These are phyloP conservation scores for Chaetoceros tenuissimus DNA, from an alignment of 108 stramenopile species.

Conservation along the genomic window DNA sequence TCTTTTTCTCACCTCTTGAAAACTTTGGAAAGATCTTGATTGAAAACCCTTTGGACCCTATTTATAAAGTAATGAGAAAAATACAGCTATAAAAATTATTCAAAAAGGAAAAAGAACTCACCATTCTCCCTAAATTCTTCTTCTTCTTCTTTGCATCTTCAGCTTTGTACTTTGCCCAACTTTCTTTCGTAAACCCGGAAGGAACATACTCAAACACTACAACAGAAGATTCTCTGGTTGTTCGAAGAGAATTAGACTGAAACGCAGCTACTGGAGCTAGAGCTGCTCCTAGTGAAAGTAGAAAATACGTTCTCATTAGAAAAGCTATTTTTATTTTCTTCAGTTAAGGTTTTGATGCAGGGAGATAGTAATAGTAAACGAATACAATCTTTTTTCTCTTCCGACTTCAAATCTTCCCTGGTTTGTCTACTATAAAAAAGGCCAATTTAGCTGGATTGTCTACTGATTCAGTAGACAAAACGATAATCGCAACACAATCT, in stretches of 20 bases:
- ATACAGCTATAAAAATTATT: not conserved
- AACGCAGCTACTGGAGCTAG: constrained; percentile 7
- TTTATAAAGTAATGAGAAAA: not conserved
- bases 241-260: constrained; percentile 2
- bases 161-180: constrained; percentile 61
- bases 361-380: too few species aligned
- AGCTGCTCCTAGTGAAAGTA: too few species aligned
- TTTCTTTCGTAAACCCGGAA: constrained; percentile 64
- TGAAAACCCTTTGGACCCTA: constrained; percentile 76
- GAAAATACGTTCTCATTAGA: too few species aligned
- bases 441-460: too few species aligned
- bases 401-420: too few species aligned
- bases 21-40: constrained; percentile 63
- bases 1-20: constrained; percentile 80
- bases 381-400: too few species aligned
- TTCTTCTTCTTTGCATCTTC: constrained; percentile 42
- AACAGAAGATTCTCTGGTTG: constrained; percentile 3
- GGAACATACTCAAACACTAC: constrained; percentile 61
- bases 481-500: too few species aligned
- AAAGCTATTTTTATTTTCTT: too few species aligned
- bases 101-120: not conserved
- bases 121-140: constrained; percentile 44
- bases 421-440: too few species aligned
- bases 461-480: too few species aligned
- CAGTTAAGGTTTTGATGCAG: too few species aligned